Conservation (phyloP, 768 basidiomycete genomes). For the Rhodotorula graminis region DNA sequence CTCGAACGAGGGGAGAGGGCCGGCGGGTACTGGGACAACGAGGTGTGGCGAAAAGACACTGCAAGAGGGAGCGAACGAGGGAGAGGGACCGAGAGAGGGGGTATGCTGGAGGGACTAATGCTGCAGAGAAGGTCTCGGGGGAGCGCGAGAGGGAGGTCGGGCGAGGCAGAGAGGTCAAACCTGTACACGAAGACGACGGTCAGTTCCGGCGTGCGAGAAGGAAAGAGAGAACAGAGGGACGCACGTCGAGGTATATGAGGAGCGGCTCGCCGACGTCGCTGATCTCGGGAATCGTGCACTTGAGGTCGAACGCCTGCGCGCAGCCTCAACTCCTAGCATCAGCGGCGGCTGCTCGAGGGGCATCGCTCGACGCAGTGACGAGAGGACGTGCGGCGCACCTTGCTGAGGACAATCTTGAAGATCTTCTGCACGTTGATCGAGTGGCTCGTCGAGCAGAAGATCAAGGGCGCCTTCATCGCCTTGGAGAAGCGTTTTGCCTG, state of each 20-base stretch:
- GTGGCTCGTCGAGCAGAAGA: constrained; percentile 97
- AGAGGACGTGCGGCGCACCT: constrained; percentile 46
- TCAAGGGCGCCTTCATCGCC: constrained; percentile 99
- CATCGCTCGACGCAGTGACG: no score
- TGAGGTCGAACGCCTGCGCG: constrained; percentile 78
- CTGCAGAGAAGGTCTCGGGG: not conserved
- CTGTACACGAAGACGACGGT: not conserved
- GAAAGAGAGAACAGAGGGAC: not conserved
- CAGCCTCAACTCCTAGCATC: not conserved
- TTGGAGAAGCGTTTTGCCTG: constrained; percentile 96
- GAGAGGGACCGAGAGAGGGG: not conserved
- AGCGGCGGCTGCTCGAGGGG: no score
- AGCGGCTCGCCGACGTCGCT: constrained; percentile 94
- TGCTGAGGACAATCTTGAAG: constrained; percentile 94
- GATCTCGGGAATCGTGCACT: constrained; percentile 91
- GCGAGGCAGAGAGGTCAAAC: not conserved
- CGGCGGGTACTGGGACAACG: not conserved
- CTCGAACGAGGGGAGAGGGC: not conserved
- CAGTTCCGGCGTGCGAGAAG: not conserved
- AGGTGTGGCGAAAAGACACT: no score
- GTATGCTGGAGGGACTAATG: not conserved
- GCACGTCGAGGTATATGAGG: constrained; percentile 60
- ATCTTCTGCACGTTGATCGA: constrained; percentile 99
- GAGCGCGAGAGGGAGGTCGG: not conserved
- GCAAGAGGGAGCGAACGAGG: not conserved